phyloP scores from a whole-genome alignment of 768 basidiomycete species.

The Leccinum arenicola region DNA sequence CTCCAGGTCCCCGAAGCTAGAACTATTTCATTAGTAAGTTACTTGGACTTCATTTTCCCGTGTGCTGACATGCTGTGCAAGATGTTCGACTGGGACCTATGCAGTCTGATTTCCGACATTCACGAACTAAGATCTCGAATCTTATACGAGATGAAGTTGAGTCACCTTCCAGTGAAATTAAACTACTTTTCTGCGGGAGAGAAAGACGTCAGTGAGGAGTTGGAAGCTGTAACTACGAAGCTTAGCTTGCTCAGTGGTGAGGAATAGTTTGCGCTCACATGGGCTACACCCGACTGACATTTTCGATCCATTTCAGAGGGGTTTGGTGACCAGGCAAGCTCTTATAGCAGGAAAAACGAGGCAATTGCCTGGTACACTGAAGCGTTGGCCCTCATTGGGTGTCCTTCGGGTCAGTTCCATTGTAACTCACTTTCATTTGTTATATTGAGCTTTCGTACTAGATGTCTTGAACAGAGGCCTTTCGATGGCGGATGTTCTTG shows the following conservation, averaged over 20 bases:
- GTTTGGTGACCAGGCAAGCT: constrained; percentile 11
- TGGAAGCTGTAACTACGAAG: not conserved
- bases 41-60: not conserved
- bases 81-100: constrained; percentile 14
- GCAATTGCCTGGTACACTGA: constrained; percentile 16
- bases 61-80: not conserved
- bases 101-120: not conserved
- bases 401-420: constrained; percentile 2
- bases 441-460: not conserved
- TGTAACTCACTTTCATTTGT: not conserved
- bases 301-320: constrained; percentile 1
- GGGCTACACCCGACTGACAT: not conserved
- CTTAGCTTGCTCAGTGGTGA: constrained; percentile 16
- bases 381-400: constrained; percentile 5
- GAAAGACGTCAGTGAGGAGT: constrained; percentile 6
- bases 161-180: not conserved
- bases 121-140: not conserved
- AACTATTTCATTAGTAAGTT: constrained; percentile 5
- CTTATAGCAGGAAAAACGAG: not conserved
- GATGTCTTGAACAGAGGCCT: not conserved
- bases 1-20: constrained; percentile 1
- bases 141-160: constrained; percentile 1
- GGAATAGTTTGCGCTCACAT: not conserved
- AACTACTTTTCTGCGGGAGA: not conserved
- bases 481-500: not conserved